Evolutionary conservation across 768 basidiomycete genomes (phyloP).

Genomic region (Boletus tomentosulus): DNA sequence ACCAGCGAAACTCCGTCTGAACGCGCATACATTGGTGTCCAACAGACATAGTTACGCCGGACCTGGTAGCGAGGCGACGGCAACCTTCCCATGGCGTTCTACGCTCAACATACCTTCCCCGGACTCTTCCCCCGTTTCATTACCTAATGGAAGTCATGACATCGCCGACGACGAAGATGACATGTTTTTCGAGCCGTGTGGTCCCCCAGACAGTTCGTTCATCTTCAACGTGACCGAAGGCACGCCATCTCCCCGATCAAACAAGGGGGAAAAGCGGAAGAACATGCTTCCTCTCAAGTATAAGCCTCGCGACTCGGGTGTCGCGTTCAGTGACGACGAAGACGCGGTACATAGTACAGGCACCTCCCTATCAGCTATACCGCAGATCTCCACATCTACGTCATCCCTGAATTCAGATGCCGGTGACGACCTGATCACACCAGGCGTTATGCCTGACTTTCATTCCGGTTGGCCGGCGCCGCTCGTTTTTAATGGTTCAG

Average conservation of each 20-base stretch:
- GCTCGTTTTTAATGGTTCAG: conserved; percentile 36
- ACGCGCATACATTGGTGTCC: conserved; percentile 28
- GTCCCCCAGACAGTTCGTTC: conserved; percentile 49
- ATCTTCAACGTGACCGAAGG: conserved; percentile 49
- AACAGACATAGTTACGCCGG: conserved; percentile 70
- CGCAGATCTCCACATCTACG: conserved; percentile 57
- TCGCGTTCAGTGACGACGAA: conserved; percentile 61
- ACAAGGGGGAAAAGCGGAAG: conserved; percentile 26
- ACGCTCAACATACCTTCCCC: conserved; percentile 43
- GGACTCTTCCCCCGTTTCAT: conserved; percentile 43
- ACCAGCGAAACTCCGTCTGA: conserved; percentile 2
- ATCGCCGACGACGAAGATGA: conserved; percentile 45
- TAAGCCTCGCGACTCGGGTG: conserved; percentile 64
- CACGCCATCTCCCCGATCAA: conserved; percentile 53
- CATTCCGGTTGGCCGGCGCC: conserved; percentile 63
- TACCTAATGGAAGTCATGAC: conserved; percentile 30
- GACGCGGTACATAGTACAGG: conserved; percentile 19
- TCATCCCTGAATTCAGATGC: conserved; percentile 55
- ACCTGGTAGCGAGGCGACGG: conserved; percentile 32
- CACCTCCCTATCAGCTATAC: conserved; percentile 37
- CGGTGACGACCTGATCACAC: conserved; percentile 70
- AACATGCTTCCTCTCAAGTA: conserved; percentile 59
- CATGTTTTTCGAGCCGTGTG: conserved; percentile 48
- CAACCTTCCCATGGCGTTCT: conserved; percentile 35
- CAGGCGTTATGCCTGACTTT: conserved; percentile 49